Evolutionary conservation across 2,329 filamentous ascomycete genomes (phyloP).

Genomic region (Xylaria sp.): DNA sequence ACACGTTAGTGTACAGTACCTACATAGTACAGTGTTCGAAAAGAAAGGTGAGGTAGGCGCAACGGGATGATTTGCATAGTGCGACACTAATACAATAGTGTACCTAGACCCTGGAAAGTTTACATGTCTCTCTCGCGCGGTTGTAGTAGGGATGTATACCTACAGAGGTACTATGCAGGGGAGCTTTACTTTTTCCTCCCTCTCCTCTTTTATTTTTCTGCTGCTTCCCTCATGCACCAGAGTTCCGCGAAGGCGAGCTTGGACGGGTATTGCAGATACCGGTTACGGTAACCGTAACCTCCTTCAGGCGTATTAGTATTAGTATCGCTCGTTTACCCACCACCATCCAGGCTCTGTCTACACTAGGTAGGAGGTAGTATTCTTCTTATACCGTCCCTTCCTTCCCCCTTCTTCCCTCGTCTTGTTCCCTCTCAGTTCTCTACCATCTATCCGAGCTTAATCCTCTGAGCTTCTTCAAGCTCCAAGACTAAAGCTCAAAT

Average conservation of each 20-base stretch:
- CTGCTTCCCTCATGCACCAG: neutral
- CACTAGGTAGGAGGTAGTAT: neutral
- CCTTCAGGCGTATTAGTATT: conserved; percentile 2
- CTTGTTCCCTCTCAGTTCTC: neutral
- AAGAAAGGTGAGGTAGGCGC: neutral
- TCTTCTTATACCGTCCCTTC: conserved; percentile 6
- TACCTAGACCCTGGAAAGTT: conserved; percentile 17
- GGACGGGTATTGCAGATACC: conserved; percentile 4
- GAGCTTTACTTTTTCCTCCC: neutral
- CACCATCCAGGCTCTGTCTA: neutral
- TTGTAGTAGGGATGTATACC: neutral
- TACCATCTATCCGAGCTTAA: neutral
- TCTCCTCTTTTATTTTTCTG: neutral
- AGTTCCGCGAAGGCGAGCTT: neutral
- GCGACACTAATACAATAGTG: conserved; percentile 7
- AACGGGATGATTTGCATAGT: conserved; percentile 28
- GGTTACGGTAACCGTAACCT: neutral
- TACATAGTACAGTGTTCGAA: conserved; percentile 2
- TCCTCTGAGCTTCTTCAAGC: neutral
- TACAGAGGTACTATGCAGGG: conserved; percentile 2
- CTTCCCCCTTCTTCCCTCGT: neutral
- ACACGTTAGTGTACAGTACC: neutral
- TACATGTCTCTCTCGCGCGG: neutral
- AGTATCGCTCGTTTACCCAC: conserved; percentile 13
- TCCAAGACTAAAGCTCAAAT: neutral